Conservation (phyloP, 2,329 filamentous ascomycete genomes). For the Trichoderma polysporum region DNA sequence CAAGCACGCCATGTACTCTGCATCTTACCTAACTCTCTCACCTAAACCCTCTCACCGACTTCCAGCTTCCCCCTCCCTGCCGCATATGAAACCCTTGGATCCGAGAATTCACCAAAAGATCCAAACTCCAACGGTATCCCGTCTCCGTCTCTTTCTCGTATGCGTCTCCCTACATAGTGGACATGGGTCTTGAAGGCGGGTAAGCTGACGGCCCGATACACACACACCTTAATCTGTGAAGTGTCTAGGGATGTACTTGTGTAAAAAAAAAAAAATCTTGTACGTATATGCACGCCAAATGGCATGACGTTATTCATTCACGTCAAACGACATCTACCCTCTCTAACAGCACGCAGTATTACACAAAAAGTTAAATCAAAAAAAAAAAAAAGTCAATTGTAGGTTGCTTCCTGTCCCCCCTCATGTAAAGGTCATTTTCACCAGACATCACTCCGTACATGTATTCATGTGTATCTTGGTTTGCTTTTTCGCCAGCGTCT, state of each 20-base stretch:
- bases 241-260: not conserved
- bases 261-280: no score
- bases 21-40: no score
- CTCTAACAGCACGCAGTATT: not conserved
- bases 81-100: not conserved
- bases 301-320: not conserved
- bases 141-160: not conserved
- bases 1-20: not conserved
- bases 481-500: not conserved
- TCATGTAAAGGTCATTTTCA: not conserved
- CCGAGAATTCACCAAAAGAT: no score
- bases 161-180: not conserved
- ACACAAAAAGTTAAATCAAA: not conserved
- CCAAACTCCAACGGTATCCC: not conserved
- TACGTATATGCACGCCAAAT: not conserved
- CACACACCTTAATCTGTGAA: not conserved
- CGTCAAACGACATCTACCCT: not conserved
- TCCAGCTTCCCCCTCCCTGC: not conserved
- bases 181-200: not conserved
- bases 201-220: constrained; percentile 14
- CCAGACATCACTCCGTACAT: constrained; percentile 8
- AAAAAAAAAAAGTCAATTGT: not conserved
- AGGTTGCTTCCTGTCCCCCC: not conserved
- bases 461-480: constrained; percentile 1
- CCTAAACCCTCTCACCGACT: not conserved